Conservation (phyloP, 805 yeast genomes). For the Candida taoyuanica region DNA sequence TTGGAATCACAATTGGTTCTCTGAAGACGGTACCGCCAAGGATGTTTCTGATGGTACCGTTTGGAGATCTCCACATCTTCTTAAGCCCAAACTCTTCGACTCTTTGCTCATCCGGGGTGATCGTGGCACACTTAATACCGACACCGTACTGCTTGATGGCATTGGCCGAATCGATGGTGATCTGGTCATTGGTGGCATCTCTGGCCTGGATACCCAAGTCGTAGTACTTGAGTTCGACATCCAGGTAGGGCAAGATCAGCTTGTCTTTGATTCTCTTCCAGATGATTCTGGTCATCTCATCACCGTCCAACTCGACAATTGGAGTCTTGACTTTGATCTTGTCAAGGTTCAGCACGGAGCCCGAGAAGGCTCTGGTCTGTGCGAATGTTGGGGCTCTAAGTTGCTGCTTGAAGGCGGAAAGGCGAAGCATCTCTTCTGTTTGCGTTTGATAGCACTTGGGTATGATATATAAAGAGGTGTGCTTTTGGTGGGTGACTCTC, state of each 20-base stretch:
- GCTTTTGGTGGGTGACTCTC: too few species aligned
- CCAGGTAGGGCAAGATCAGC: conserved; percentile 78
- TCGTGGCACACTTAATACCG: conserved; percentile 96
- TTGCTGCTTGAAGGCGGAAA: conserved; percentile 15
- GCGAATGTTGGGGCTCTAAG: conserved; percentile 13
- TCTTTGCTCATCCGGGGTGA: conserved; percentile 95
- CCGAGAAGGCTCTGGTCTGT: conserved; percentile 20
- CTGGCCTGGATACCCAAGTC: conserved; percentile 85
- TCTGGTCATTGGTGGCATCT: conserved; percentile 83
- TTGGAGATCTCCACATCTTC: conserved; percentile 97
- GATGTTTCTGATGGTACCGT: conserved; percentile 94
- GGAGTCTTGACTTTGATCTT: conserved; percentile 84
- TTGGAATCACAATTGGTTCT: conserved; percentile 89
- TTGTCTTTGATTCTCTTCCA: conserved; percentile 88
- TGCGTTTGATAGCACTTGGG: too few species aligned
- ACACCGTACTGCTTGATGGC: conserved; percentile 88
- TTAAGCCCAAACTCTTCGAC: conserved; percentile 86
- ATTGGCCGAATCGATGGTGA: conserved; percentile 83
- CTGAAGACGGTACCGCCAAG: conserved; percentile 96
- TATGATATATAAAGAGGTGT: too few species aligned
- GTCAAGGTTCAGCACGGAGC: conserved; percentile 30
- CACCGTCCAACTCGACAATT: conserved; percentile 73
- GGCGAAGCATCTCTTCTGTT: conserved; percentile 17
- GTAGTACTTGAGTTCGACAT: conserved; percentile 86
- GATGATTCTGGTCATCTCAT: conserved; percentile 95